Evolutionary conservation across 306 rosid genomes (phyloP), one percentile per base, ranked within the genome.

Genomic region (Comarum palustre): DNA sequence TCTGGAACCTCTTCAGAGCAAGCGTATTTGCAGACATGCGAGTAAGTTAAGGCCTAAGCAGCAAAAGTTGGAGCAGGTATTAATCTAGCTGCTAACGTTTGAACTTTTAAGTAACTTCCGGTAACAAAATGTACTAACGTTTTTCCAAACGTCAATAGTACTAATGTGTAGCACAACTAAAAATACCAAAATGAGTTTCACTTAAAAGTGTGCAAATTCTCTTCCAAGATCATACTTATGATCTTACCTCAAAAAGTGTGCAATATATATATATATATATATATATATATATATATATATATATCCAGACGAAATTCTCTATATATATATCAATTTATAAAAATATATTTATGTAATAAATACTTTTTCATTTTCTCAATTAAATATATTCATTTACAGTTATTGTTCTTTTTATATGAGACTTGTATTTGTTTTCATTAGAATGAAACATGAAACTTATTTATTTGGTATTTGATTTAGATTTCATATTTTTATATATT

Each of bases 1-100:
- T 95, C 97, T 16, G 99, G 99, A 70, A 74, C 84, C 83, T 95
- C 99, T 84, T 95, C 99, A 46, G 99, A 95, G 82, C 97, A 95
- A 78, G 96, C 99, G 77, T 87, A 92, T 78, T 92, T 95, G 88
- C 97, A 92, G 84, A 83, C 84, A 78, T 95, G 99, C 19, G 99
- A 95, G 88, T 90, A 84, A 52, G 47, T 85, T 75, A 95, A 87
- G 75, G 99, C 99, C 99, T 92, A 64, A 24, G 31, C 57, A 72
- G 2, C 59, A 50, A 72, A 58, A 58, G 10, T 41, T 43, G n/a
- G 29, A 58, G 16, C 15, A 43, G 43, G 20, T 47, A 72, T 27
- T 42, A 72, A 27, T 16, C 12, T 9, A 6, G 22, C 4, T 38
- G 8, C 8, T 64, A 19, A 39, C 12, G 8, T 11, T 61, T 7